These are phyloP conservation scores for Coccomyxa subellipsoidea DNA, from an alignment of 163 green algal genomes.

Conservation along the genomic window DNA sequence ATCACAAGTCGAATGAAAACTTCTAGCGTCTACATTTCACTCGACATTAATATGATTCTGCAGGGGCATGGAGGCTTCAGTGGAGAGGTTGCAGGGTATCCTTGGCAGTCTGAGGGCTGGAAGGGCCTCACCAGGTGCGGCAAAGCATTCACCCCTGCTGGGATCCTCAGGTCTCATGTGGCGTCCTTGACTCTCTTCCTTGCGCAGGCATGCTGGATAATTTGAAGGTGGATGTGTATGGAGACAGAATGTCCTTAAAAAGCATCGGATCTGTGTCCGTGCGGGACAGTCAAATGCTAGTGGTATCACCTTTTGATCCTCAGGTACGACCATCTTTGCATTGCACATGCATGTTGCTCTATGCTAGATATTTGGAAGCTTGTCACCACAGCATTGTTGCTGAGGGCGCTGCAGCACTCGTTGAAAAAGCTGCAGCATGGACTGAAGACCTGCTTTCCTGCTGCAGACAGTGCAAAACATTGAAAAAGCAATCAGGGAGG, in stretches of 20 bases:
- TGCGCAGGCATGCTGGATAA: conserved; percentile 50
- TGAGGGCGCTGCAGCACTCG: not conserved
- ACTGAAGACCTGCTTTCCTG: not conserved
- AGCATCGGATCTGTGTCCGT: conserved; percentile 36
- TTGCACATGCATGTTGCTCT: not conserved
- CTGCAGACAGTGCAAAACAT: conserved; percentile 29
- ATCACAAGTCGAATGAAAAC: no score
- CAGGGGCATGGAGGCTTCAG: not conserved
- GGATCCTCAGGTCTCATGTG: no score
- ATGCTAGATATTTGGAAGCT: no score
- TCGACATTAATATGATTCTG: not conserved
- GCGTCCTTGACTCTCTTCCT: not conserved
- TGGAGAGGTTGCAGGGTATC: not conserved
- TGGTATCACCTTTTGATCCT: conserved; percentile 44
- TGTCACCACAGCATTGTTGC: no score
- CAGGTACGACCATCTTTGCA: conserved; percentile 7
- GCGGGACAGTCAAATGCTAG: conserved; percentile 39
- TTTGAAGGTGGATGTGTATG: conserved; percentile 46
- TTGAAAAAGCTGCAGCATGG: not conserved
- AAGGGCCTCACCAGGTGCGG: conserved; percentile 32
- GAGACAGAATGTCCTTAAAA: conserved; percentile 46
- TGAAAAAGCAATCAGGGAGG: conserved; percentile 36
- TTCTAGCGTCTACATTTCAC: not conserved
- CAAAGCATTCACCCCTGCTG: no score
- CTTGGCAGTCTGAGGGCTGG: conserved; percentile 44